Conservation (phyloP, 2,329 filamentous ascomycete species). For the Intubia oerlemansii region DNA sequence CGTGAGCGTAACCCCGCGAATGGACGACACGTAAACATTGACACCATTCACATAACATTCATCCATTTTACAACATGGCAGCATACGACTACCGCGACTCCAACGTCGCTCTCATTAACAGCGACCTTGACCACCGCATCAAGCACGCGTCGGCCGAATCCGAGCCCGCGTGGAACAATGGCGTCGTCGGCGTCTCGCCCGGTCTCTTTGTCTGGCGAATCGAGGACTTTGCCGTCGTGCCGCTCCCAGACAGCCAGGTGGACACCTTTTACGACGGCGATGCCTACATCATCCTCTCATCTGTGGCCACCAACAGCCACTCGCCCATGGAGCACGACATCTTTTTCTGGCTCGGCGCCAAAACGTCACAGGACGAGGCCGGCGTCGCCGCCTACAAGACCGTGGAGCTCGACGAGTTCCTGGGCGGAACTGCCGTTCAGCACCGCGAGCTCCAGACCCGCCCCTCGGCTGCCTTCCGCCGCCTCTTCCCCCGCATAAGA, state of each 20-base stretch:
- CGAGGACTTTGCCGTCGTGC: constrained; percentile 41
- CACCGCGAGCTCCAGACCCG: constrained; percentile 40
- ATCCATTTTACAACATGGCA: neutral
- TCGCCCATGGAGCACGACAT: constrained; percentile 36
- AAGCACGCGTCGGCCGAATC: constrained; percentile 43
- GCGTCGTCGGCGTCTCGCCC: constrained; percentile 25
- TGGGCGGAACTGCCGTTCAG: constrained; percentile 38
- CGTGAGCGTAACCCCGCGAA: neutral
- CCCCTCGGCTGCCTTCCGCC: constrained; percentile 36
- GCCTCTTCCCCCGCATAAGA: constrained; percentile 36
- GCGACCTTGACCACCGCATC: constrained; percentile 42
- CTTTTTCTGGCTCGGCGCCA: constrained; percentile 47
- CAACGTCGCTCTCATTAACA: constrained; percentile 44
- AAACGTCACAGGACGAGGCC: constrained; percentile 47
- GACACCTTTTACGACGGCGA: constrained; percentile 47
- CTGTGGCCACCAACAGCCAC: too few relatives aligned
- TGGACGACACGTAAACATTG: neutral
- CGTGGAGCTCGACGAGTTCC: constrained; percentile 46
- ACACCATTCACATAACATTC: neutral
- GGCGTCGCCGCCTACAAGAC: constrained; percentile 51
- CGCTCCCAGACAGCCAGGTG: constrained; percentile 32
- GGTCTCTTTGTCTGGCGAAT: constrained; percentile 45
- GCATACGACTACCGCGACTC: constrained; percentile 45
- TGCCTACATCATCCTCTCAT: constrained; percentile 45
- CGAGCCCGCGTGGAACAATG: constrained; percentile 47